Evolutionary conservation across 2,329 filamentous ascomycete genomes (phyloP).

Genomic region (Metarhizium album): DNA sequence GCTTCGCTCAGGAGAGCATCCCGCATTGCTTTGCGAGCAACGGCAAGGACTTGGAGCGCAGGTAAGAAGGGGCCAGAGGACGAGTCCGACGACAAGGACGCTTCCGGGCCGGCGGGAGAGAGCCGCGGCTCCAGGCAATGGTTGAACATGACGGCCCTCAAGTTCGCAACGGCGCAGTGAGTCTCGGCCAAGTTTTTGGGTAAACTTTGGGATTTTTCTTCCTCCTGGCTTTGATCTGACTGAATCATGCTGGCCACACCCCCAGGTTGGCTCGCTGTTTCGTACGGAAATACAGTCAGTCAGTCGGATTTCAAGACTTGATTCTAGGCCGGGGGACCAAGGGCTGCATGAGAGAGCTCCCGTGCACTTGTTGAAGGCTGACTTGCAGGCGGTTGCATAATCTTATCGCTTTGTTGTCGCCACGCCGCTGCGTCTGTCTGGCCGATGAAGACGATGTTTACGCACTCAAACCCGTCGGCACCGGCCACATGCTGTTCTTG

Average conservation of each 20-base stretch:
- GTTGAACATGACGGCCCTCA: neutral
- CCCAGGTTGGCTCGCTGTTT: too few relatives aligned
- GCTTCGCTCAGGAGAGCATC: constrained; percentile 55
- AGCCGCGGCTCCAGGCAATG: neutral
- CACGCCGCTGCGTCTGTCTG: too few relatives aligned
- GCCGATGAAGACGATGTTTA: too few relatives aligned
- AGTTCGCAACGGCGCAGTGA: neutral
- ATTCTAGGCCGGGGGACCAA: too few relatives aligned
- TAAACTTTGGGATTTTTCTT: neutral
- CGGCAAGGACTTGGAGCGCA: constrained; percentile 42
- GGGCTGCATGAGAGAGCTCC: too few relatives aligned
- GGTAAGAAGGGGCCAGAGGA: neutral
- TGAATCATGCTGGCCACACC: neutral
- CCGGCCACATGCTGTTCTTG: too few relatives aligned
- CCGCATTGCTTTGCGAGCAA: constrained; percentile 57
- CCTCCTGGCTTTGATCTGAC: neutral
- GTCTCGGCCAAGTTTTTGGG: neutral
- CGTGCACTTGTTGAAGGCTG: too few relatives aligned
- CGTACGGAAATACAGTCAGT: too few relatives aligned
- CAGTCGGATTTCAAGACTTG: too few relatives aligned
- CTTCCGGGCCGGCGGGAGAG: neutral
- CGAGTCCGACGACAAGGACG: neutral
- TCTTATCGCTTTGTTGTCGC: too few relatives aligned
- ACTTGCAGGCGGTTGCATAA: too few relatives aligned
- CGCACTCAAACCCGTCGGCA: too few relatives aligned